Percentiles rank a stretch among this genome's conserved stretches.
Evolutionary conservation across 2,329 filamentous ascomycete genomes (phyloP).

Genomic region (Scytalidium lignicola): DNA sequence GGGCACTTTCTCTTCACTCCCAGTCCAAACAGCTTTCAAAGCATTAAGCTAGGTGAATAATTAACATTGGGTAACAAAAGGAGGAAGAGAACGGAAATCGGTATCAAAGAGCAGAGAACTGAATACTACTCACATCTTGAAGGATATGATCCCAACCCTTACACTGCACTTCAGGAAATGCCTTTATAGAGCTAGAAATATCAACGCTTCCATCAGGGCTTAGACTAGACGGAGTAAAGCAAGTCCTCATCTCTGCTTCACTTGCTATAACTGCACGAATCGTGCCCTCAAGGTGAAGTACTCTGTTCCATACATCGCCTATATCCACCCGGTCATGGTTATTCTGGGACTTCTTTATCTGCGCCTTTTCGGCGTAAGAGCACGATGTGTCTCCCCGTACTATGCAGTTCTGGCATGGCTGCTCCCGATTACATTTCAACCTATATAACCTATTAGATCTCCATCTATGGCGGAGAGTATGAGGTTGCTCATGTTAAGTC

Average conservation of each 20-base stretch:
- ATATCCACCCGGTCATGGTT: conserved; percentile 9
- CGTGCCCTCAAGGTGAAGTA: conserved; percentile 51
- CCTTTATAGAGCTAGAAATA: conserved; percentile 40
- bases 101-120: not conserved
- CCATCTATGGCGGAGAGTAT: not conserved
- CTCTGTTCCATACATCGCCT: conserved; percentile 46
- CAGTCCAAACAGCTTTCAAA: conserved; percentile 23
- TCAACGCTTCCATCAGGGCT: conserved; percentile 37
- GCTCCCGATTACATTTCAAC: conserved; percentile 46
- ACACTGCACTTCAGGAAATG: conserved; percentile 29
- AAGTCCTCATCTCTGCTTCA: conserved; percentile 6
- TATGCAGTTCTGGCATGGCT: conserved; percentile 47
- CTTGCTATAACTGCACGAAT: conserved; percentile 45
- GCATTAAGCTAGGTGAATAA: conserved; percentile 10
- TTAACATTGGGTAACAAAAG: not conserved
- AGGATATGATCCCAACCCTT: conserved; percentile 56
- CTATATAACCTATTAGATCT: conserved; percentile 5
- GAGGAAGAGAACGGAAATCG: not conserved
- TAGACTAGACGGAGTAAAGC: conserved; percentile 27
- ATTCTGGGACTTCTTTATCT: conserved; percentile 28
- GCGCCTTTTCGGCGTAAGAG: conserved; percentile 44
- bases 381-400: conserved; percentile 43
- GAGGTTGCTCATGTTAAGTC: not conserved
- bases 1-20: conserved; percentile 30
- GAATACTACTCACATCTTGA: conserved; percentile 42